Evolutionary conservation across 2,329 filamentous ascomycete species (phyloP), one percentile per base, ranked within the genome.

Genomic region (Hypoxylon sp.): DNA sequence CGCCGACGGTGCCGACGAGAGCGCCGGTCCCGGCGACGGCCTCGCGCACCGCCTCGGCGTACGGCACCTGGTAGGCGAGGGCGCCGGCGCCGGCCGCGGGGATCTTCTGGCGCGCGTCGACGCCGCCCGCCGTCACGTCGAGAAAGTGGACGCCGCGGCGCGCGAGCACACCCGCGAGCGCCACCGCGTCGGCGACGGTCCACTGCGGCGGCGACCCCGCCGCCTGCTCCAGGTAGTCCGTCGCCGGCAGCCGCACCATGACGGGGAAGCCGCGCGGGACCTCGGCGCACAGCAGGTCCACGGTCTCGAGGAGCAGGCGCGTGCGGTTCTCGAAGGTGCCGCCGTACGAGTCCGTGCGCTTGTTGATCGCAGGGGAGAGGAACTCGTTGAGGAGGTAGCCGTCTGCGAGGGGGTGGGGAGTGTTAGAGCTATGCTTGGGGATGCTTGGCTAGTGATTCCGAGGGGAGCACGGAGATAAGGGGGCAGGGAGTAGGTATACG

Each of bases 131-230:
- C 1, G 84, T 88, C 7, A 93, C 83, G 67, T 95, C 91, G 1
- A 95, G 76, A 1, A 95, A 76, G 70, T 95, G 90, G 2, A 94
- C 84, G 2, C 90, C 90, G 10, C 75, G 78, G 1, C 85, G 82
- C 0, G 86, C 87, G 0, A 95, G 77, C 0, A 87, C 74, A 41
- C 79, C 71, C 0, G 90, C 88, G 1, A 95, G 81, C 45, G 78
- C 78, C 24, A 85, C 79, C 0, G 85, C 87, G 51, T 94, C 82
- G 13, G 86, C 81, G 2, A 85, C 65, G 0, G 82, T 88, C 90
- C 91, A 95, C 67, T 82, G 85, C 63, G 87, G 82, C 9, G 79
- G 76, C 17, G 79, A n/a, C n/a, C n/a, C 72, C 1, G 79, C 79
- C 45, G 82, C 80, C 55, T 82, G 78, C 57, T 92, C 87, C 0